A percentile compares a stretch with the other conserved stretches of the same genome.
These are phyloP conservation scores for Psilocybe azurescens DNA, from an alignment of 768 basidiomycete genomes.

Conservation along the genomic window DNA sequence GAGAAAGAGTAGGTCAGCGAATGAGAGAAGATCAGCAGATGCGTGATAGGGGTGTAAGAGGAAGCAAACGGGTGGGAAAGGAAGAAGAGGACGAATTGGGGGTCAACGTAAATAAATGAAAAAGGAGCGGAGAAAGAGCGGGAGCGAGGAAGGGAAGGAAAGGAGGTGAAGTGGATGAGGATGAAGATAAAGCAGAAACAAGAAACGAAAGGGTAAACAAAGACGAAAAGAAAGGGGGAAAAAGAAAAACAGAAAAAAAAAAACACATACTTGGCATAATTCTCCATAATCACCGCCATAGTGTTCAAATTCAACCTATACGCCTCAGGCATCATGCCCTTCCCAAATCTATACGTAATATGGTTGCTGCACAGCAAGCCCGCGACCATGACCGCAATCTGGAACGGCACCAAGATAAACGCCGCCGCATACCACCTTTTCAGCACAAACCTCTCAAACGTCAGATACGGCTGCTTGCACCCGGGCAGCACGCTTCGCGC, in stretches of 20 bases:
- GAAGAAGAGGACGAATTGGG: background rate
- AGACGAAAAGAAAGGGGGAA: background rate
- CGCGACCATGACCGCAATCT: conserved; percentile 64
- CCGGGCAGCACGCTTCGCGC: conserved; percentile 71
- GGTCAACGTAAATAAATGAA: no score
- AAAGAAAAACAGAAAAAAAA: no score
- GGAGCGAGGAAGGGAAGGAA: background rate
- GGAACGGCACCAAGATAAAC: conserved; percentile 70
- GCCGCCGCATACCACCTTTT: conserved; percentile 66
- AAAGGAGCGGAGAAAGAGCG: background rate
- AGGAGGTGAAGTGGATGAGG: background rate
- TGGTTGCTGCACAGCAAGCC: conserved; percentile 78
- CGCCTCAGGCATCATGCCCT: conserved; percentile 86
- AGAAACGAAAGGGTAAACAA: background rate
- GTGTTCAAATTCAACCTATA: conserved; percentile 72
- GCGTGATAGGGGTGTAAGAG: background rate
- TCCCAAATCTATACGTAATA: conserved; percentile 85
- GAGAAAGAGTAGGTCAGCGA: no score
- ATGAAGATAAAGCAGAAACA: background rate
- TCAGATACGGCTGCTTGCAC: conserved; percentile 68
- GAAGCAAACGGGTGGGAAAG: background rate
- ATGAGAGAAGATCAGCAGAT: no score
- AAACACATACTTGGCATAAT: conserved; percentile 43
- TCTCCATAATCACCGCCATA: conserved; percentile 82
- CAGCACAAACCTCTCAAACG: conserved; percentile 59